Evolutionary conservation across 1,139 yeast species (phyloP), one percentile per base, ranked within the genome.

Genomic region (Protomyces inundatus): DNA sequence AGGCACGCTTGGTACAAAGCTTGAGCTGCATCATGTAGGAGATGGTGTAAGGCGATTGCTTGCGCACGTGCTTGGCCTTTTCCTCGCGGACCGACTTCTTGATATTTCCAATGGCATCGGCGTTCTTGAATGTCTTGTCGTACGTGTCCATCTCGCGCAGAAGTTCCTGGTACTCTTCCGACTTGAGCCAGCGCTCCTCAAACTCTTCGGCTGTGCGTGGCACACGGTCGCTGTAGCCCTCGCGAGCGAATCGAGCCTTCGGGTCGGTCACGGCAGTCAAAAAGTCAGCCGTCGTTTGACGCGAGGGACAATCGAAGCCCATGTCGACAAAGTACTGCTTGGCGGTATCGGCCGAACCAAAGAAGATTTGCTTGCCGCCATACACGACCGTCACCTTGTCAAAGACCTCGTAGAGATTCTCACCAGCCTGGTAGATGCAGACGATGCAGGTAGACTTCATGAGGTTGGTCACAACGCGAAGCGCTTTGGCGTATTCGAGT

Each of bases 191-290:
- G 70, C 78, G 79, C 16, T 71, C 71, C 69, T 81, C 84, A 73
- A 85, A 85, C 66, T 84, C 86, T 35, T 78, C 79, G 30, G 87
- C 81, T 30, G 84, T 81, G 63, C 74, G 73, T 14, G 89, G 89
- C 45, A 84, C 84, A 67, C 74, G 78, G 54, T 75, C 74, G 70
- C 82, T 86, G 70, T 71, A 81, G 0, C 87, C 88, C 14, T 74
- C 71, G 61, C 72, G 74, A 9, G 77, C 71, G 57, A 70, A 69
- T 69, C 85, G 77, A 35, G 83, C 84, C 54, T 74, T 74, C 46
- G 86, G 85, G 65, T 82, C 84, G 34, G 88, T 84, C 42, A 85
- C 79, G n/a, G 88, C 81, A n/a, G 88, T 84, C 73, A 85, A 65
- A 69, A 84, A 85, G 70, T 85, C 88, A 77, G 67, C 82, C 30